Base-by-base conservation (phyloP, 805 yeast species). In the Dipodascopsis uninucleata region DNA sequence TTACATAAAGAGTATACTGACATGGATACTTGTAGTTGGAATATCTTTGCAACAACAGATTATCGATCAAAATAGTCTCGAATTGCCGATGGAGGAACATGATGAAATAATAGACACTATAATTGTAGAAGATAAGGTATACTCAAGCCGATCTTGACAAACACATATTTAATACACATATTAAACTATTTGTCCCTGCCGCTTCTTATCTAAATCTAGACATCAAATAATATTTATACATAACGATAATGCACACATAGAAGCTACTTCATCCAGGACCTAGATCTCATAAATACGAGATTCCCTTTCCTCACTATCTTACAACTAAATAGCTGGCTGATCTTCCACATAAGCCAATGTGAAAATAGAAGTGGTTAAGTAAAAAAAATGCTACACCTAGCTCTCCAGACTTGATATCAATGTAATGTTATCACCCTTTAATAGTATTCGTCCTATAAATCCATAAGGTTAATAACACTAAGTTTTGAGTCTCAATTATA, bases 351-450 rank as follows among this genome's bases (percentile, higher is more conserved):
- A n/a, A n/a, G n/a, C n/a, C n/a, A n/a, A n/a, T n/a, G n/a, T n/a
- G n/a, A n/a, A n/a, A n/a, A n/a, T n/a, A n/a, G n/a, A n/a, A n/a
- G n/a, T n/a, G n/a, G 14, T 36, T 21, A 7, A 36, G 14, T 36
- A 18, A 18, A 8, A 18, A 34, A 18, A 20, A 20, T 17, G 14
- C 23, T 22, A 25, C 31, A 3, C 35, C 36, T 45, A 61, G 8
- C 52, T 45, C 17, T 66, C 69, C 23, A 62, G 53, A 41, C 68
- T 59, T 12, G 74, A 59, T 5, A 93, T 82, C 45, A 90, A 67
- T 6, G 96, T 82, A 35, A 93, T 85, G 61, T 88, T 93, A 61
- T 93, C 99, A 3, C 99, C 98, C 65, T 93, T 93, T 45, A 93
- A 69, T 54, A 93, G 63, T 20, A 93, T 77, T 47, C 84, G 57